These are phyloP conservation scores for Sporisorium sorghi DNA, from an alignment of 1,284 basidiomycete genomes.

Conservation along the genomic window DNA sequence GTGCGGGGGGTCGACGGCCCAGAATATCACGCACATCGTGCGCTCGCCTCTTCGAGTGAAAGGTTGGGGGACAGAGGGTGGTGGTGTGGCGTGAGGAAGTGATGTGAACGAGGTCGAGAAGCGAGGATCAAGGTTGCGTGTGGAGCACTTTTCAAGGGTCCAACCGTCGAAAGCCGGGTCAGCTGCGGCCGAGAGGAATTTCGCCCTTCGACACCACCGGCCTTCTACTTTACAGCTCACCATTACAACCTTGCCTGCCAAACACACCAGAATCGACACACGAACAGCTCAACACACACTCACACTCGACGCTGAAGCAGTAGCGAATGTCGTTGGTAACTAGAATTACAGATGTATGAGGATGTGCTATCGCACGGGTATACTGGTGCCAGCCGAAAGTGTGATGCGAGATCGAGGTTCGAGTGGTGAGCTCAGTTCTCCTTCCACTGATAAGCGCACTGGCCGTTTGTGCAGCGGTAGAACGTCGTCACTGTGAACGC, in stretches of 20 bases:
- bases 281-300: neutral
- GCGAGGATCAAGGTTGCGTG: too few relatives aligned
- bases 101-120: neutral
- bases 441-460: conserved; percentile 65
- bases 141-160: neutral
- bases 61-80: too few relatives aligned
- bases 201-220: neutral
- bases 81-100: neutral
- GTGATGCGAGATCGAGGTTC: neutral
- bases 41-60: too few relatives aligned
- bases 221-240: too few relatives aligned
- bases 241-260: too few relatives aligned
- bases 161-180: neutral
- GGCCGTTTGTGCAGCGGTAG: conserved; percentile 60
- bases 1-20: conserved; percentile 27
- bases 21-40: conserved; percentile 56
- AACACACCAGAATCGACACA: too few relatives aligned
- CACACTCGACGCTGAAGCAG: too few relatives aligned
- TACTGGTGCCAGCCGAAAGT: neutral
- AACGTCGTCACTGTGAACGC: conserved; percentile 63
- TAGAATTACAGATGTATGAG: neutral
- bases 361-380: neutral
- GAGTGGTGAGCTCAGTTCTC: conserved; percentile 43
- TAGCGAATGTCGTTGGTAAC: neutral
- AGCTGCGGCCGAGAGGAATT: neutral